Conservation (phyloP, 2,329 filamentous ascomycete genomes). For the Penicillium aurantiogriseum region DNA sequence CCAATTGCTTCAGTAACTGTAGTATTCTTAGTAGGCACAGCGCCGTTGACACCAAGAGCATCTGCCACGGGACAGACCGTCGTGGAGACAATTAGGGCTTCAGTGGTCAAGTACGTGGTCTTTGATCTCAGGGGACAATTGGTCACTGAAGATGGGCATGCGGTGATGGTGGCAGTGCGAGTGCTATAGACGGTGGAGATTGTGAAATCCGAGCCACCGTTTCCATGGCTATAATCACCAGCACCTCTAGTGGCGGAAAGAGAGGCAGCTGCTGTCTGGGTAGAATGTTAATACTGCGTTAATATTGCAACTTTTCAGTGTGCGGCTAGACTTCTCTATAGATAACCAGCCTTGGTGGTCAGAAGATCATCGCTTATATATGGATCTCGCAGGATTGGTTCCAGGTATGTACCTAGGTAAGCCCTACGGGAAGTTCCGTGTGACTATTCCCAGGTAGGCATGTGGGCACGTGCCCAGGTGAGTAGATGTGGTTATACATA, state of each 20-base stretch:
- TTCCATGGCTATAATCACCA: too few species aligned
- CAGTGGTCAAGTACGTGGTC: constrained; percentile 23
- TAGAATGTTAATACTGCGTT: not conserved
- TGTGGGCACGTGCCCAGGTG: not conserved
- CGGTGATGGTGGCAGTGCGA: constrained; percentile 26
- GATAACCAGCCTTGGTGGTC: not conserved
- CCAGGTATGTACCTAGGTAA: not conserved
- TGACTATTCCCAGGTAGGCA: not conserved
- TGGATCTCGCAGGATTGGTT: not conserved
- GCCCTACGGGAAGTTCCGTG: not conserved
- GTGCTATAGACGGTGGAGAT: constrained; percentile 1
- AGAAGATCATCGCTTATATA: not conserved
- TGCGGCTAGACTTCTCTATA: not conserved
- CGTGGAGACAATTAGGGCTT: constrained; percentile 23
- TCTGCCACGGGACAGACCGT: constrained; percentile 22
- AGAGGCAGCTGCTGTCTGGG: too few species aligned
- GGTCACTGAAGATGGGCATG: constrained; percentile 28
- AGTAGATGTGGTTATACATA: not conserved
- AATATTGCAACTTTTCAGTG: not conserved
- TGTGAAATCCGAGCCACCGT: too few species aligned
- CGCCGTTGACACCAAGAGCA: not conserved
- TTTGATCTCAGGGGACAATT: constrained; percentile 25
- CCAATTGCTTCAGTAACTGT: not conserved
- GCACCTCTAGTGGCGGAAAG: too few species aligned
- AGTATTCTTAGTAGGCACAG: not conserved